These are phyloP conservation scores for Leishmania lainsoni DNA, from an alignment of 208 protist genomes.

Conservation along the genomic window DNA sequence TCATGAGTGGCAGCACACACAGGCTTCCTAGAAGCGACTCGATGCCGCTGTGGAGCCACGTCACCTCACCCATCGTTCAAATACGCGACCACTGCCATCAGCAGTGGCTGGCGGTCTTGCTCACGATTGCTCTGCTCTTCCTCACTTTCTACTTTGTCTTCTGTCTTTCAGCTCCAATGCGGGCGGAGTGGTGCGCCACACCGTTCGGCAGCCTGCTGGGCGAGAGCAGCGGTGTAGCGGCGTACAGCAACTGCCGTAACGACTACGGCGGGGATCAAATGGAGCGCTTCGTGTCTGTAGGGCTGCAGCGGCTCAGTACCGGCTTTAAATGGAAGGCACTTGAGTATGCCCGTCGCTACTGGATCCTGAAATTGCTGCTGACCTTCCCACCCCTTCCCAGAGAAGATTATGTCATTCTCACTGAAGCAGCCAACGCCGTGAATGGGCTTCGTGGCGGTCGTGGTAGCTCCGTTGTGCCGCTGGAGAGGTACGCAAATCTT, in stretches of 20 bases:
- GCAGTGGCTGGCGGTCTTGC: slow-evolving; percentile 60
- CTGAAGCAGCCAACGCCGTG: slow-evolving; percentile 20
- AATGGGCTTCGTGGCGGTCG: slow-evolving; percentile 27
- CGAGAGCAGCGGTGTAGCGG: slow-evolving; percentile 46
- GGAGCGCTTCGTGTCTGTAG: slow-evolving; percentile 62
- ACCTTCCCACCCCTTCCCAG: slow-evolving; percentile 31
- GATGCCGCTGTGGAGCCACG: slow-evolving; percentile 43
- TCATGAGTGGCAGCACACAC: neutral
- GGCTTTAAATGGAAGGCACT: slow-evolving; percentile 67
- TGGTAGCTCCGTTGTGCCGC: slow-evolving; percentile 12
- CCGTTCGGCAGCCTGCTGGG: slow-evolving; percentile 65
- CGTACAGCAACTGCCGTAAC: slow-evolving; percentile 78
- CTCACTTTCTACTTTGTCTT: slow-evolving; percentile 65
- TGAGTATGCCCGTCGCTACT: slow-evolving; percentile 76
- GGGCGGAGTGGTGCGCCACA: slow-evolving; percentile 36
- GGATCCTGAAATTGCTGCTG: slow-evolving; percentile 47
- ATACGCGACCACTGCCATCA: slow-evolving; percentile 74
- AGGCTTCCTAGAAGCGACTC: neutral
- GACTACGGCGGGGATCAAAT: slow-evolving; percentile 42
- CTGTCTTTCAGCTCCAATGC: slow-evolving; percentile 30
- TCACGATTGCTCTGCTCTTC: slow-evolving; percentile 52
- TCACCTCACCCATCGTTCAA: slow-evolving; percentile 44
- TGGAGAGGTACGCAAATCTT: slow-evolving; percentile 44
- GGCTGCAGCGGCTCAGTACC: slow-evolving; percentile 51
- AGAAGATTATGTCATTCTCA: slow-evolving; percentile 28